Percentiles rank a stretch among this genome's conserved stretches.
Conservation (phyloP, 345 rosid genomes). For the Hypericum androsaemum region DNA sequence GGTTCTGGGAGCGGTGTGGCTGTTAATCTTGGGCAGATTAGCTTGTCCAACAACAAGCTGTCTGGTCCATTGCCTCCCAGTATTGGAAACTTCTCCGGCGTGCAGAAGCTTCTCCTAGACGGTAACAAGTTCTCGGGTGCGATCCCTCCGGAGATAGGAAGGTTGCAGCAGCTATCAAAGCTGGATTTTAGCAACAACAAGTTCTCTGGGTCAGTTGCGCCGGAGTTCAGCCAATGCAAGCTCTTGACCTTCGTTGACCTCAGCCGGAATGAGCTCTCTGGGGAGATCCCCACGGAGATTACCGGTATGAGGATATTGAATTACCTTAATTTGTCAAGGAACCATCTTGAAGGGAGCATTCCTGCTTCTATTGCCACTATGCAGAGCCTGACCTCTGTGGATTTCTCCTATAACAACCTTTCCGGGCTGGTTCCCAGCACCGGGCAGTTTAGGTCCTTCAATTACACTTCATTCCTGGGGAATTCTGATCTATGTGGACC, state of each 20-base stretch:
- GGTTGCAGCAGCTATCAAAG: conserved; percentile 41
- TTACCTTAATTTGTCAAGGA: conserved; percentile 36
- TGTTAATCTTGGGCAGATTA: conserved; percentile 16
- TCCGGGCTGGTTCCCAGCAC: conserved; percentile 37
- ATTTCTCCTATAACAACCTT: conserved; percentile 42
- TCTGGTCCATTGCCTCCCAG: conserved; percentile 38
- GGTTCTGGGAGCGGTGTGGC: conserved; percentile 14
- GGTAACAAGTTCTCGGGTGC: conserved; percentile 36
- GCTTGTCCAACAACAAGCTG: conserved; percentile 44
- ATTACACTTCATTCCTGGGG: conserved; percentile 31
- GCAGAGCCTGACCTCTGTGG: conserved; percentile 30
- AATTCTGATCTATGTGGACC: conserved; percentile 34
- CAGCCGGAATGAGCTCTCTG: conserved; percentile 33
- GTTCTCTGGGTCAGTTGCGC: conserved; percentile 31
- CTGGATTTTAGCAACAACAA: conserved; percentile 46
- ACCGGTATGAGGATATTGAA: conserved; percentile 35
- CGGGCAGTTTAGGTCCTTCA: conserved; percentile 32
- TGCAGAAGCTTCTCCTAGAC: conserved; percentile 37
- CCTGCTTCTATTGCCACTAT: conserved; percentile 32
- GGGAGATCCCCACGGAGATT: conserved; percentile 38
- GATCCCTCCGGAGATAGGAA: conserved; percentile 38
- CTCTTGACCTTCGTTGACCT: conserved; percentile 29
- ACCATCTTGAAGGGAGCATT: conserved; percentile 34
- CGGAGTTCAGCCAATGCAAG: conserved; percentile 37
- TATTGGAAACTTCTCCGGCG: conserved; percentile 26